Evolutionary conservation across 768 basidiomycete genomes (phyloP), one percentile per base, ranked within the genome.

Genomic region (Suillus americanus): DNA sequence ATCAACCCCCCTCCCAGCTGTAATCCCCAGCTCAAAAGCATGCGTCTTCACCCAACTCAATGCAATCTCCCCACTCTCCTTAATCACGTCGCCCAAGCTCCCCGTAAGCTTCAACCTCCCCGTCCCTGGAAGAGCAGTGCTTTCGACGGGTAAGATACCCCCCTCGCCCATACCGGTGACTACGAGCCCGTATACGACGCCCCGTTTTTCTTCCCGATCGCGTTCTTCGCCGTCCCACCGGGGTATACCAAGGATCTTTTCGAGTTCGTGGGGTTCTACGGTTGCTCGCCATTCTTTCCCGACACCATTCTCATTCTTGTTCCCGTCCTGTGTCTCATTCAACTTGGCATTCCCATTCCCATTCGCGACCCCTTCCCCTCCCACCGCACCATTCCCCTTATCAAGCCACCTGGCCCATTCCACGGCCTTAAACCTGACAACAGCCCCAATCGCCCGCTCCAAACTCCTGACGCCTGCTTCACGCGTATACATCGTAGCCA

Each of bases 391-490:
- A 18, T 53, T 28, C 57, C 37, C 30, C 53, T 57, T 64, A 62
- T 76, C 77, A 16, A 86, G 74, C 69, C 83, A 80, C 68, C 92
- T 90, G 0, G 92, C 86, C 88, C 90, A 96, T 69, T 97, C 90
- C 5, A 98, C 96, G 1, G 94, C 95, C 71, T 97, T 97, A 68
- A 84, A 90, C 38, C 95, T 80, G n/a, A 91, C 91, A n/a, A 98
- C 89, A 28, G 89, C 84, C 3, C 93, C 94, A 48, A 98, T 87
- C 2, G 92, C 87, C 14, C 95, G 86, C 71, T 97, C 95, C 18
- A 97, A 83, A 53, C 87, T 88, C 41, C 96, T 86, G n/a, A 98
- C 95, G 40, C 96, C 96, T 0, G 95, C 94, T 75, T 98, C 95
- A 7, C 92, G 82, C 2, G 95, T 96, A 70, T 94, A 96, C 25